Base-by-base conservation (phyloP, 1,284 basidiomycete species). In the Leccinum discolor region DNA sequence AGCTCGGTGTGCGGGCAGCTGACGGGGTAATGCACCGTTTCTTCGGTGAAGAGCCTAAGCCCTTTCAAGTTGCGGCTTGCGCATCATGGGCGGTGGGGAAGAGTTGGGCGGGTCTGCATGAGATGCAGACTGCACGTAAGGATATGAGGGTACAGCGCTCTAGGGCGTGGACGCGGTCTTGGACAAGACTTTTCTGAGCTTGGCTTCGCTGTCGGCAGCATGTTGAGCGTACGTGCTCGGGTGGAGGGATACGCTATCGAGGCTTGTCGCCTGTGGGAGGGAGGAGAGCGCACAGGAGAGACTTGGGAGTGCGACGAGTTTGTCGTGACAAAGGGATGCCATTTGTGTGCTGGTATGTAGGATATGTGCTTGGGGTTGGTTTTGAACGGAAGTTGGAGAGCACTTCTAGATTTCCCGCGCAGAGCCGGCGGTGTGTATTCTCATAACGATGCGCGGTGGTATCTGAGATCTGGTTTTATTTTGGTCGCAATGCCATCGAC, bases 161-260 rank as follows among this genome's bases (percentile, higher is more conserved):
- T 80, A 78, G 16, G 74, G 73, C 42, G 73, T 67, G 4, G 79
- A 79, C 1, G 81, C 78, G 1, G 81, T 81, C 76, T 83, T 83
- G 67, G 82, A 81, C 50, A 86, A 73, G 61, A 82, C 83, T 68
- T 82, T 83, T 79, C 82, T 78, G 8, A 86, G 81, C 84, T 92
- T 90, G 52, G 88, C 90, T 77, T 91, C 87, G 71, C 89, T 90
- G 76, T 90, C 86, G 18, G 86, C 85, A 40, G 86, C 85, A 52
- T 85, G 83, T 63, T 86, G 83, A 1, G 86, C 84, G 69, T 89
- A 88, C 86, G 88, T 89, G 76, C 83, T 84, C 1, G 84, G 86
- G 77, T 92, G 90, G 1, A 92, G 78, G 0, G 85, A 79, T 35
- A 92, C 82, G 69, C 81, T 82, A 69, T 86, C 83, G 62, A 92